Conservation (phyloP, 2,329 filamentous ascomycete species). For the Neofusicoccum laricinum region DNA sequence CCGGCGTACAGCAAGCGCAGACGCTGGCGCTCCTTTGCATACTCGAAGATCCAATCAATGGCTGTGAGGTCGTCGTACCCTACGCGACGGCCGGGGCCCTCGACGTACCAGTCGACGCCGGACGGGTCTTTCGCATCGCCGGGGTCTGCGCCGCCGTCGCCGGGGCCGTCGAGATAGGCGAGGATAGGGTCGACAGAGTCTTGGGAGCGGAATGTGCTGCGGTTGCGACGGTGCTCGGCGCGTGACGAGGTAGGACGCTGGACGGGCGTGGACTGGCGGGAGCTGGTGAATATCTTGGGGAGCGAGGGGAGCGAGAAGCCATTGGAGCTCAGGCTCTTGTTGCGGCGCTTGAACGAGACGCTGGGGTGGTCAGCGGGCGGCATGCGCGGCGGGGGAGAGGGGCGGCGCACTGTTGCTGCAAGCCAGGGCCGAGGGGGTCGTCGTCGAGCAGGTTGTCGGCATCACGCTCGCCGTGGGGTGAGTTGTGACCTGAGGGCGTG, state of each 20-base stretch:
- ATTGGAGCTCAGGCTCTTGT: constrained; percentile 43
- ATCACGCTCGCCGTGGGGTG: constrained; percentile 46
- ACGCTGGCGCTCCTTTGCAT: constrained; percentile 90
- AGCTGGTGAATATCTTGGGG: constrained; percentile 44
- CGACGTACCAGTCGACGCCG: constrained; percentile 76
- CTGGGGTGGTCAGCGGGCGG: constrained; percentile 26
- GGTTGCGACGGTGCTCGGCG: constrained; percentile 28
- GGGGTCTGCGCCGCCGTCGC: constrained; percentile 35
- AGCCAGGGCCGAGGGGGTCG: constrained; percentile 51
- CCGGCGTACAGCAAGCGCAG: constrained; percentile 71
- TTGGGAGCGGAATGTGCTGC: constrained; percentile 25
- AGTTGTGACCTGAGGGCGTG: constrained; percentile 32
- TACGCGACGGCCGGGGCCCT: constrained; percentile 83
- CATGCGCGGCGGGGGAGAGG: neutral
- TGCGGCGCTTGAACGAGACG: constrained; percentile 70
- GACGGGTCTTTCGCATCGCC: constrained; percentile 44
- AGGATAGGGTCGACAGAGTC: constrained; percentile 40
- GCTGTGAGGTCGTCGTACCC: constrained; percentile 95
- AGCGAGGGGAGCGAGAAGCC: constrained; percentile 42
- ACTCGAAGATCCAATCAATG: constrained; percentile 99
- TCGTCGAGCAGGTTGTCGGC: constrained; percentile 51
- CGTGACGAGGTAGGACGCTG: constrained; percentile 29
- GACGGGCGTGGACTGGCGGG: constrained; percentile 18
- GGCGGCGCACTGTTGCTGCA: neutral
- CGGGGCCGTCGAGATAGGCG: constrained; percentile 40